These are phyloP conservation scores for Phytophthora kernoviae DNA, from an alignment of 352 stramenopile species.

Conservation along the genomic window DNA sequence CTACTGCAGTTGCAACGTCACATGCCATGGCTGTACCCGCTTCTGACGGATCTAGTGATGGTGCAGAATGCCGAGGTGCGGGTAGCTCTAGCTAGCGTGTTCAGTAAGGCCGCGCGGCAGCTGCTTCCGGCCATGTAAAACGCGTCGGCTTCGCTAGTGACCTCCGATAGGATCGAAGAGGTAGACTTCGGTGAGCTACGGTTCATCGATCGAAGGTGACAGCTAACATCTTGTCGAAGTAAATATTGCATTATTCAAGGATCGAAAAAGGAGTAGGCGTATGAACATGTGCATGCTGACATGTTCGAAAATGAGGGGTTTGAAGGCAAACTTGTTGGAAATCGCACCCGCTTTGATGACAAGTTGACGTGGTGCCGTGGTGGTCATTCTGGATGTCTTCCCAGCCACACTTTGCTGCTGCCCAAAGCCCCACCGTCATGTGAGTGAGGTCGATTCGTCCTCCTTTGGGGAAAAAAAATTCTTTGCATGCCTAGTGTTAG, in stretches of 20 bases:
- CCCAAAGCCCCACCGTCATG: no score
- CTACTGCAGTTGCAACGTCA: slow-evolving; percentile 63
- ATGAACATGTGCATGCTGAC: no score
- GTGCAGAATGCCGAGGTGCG: slow-evolving; percentile 70
- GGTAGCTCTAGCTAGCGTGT: slow-evolving; percentile 63
- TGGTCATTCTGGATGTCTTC: no score
- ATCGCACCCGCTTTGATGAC: no score
- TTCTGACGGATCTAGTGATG: slow-evolving; percentile 78
- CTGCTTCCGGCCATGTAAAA: slow-evolving; percentile 50
- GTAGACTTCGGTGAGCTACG: slow-evolving; percentile 13
- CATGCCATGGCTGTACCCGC: slow-evolving; percentile 79
- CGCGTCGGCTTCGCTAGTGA: neutral
- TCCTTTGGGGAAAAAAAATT: no score
- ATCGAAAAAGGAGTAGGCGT: no score
- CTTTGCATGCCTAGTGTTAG: no score
- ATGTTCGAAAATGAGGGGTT: no score
- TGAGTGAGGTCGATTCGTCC: no score
- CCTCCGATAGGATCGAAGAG: slow-evolving; percentile 5
- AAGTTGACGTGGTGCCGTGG: no score
- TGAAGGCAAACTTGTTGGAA: no score
- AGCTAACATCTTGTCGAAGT: slow-evolving; percentile 21
- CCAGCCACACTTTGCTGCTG: no score
- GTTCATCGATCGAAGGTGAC: slow-evolving; percentile 14
- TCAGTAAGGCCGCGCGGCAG: slow-evolving; percentile 61
- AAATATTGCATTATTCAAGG: slow-evolving; percentile 21